phyloP scores from a whole-genome alignment of 495 filamentous ascomycete species.

The Bryoglossum gracile region DNA sequence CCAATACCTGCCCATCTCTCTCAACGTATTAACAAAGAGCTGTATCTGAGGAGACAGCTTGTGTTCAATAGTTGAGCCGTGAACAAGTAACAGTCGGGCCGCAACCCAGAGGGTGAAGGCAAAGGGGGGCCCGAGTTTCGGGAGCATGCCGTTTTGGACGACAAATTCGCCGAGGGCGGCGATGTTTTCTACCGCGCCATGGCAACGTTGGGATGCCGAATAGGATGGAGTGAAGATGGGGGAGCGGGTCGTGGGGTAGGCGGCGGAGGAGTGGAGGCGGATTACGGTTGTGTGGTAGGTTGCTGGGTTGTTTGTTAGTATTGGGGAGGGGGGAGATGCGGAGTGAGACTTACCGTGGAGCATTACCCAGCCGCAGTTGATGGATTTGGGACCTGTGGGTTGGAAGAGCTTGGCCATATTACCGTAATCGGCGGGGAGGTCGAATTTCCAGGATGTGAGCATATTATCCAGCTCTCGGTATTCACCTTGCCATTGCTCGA shows the following conservation, averaged over 20 bases:
- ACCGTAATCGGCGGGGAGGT: slow-evolving; percentile 71
- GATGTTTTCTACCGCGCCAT: slow-evolving; percentile 77
- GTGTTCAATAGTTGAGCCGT: slow-evolving; percentile 79
- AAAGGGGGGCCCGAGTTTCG: slow-evolving; percentile 78
- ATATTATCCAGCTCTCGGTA: slow-evolving; percentile 77
- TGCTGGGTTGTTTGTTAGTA: slow-evolving; percentile 12
- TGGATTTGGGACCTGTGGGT: slow-evolving; percentile 51
- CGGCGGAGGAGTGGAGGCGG: slow-evolving; percentile 83
- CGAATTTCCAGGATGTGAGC: slow-evolving; percentile 74
- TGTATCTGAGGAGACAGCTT: slow-evolving; percentile 69
- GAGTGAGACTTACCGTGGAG: slow-evolving; percentile 68
- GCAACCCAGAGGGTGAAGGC: slow-evolving; percentile 89
- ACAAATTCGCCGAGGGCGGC: slow-evolving; percentile 68
- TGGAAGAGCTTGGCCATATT: slow-evolving; percentile 70
- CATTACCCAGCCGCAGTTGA: slow-evolving; percentile 83
- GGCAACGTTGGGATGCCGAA: slow-evolving; percentile 71
- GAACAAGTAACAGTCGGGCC: slow-evolving; percentile 77
- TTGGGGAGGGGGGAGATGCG: too few species aligned
- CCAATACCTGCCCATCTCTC: slow-evolving; percentile 75
- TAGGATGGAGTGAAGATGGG: slow-evolving; percentile 82
- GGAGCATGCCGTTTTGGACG: slow-evolving; percentile 60
- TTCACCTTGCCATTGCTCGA: slow-evolving; percentile 79
- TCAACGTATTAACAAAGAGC: slow-evolving; percentile 72
- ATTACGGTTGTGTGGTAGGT: slow-evolving; percentile 64
- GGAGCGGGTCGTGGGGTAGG: slow-evolving; percentile 79